Base-by-base conservation (phyloP, 768 basidiomycete genomes). In the Russula sp. region DNA sequence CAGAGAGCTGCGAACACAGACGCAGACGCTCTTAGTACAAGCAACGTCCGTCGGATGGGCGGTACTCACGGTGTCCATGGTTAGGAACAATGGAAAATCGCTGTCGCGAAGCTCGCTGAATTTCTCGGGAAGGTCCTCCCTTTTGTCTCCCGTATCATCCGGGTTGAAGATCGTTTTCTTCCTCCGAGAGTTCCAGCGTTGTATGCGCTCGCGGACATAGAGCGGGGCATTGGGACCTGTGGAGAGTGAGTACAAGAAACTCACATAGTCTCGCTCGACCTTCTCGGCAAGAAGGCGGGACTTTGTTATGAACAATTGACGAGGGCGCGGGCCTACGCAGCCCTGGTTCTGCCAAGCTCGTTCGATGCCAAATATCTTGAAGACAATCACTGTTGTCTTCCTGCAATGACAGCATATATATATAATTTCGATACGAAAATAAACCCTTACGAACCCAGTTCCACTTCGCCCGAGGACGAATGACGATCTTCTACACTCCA, bases 321-420 rank as follows among this genome's bases (percentile, higher is more conserved):
- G 79, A 4, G 85, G 84, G 68, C 80, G 83, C 1, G 75, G 70
- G 44, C 77, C 72, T 3, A 72, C 63, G 18, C 71, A 75, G 10
- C 72, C 72, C 24, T 75, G 72, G 26, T 76, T 64, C 42, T 80
- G 73, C 74, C 80, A 85, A 2, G 81, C 78, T n/a, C 80, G 75
- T 67, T 90, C 85, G 7, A 88, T 82, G 2, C 82, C 80, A 1
- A 89, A 77, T 81, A 90, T 89, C 72, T 88, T 89, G 76, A 86
- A 87, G 0, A 90, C 75, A 80, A 90, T 88, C 0, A 87, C 86
- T 0, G 89, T 90, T 0, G 87, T 90, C 79, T 89, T 89, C 0
- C 88, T 88, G 38, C 28, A 18, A 68, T 7, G 26, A 20, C 0
- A 10, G 22, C 3, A 22, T 14, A 36, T 18, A 48, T 20, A 28